Evolutionary conservation across 805 yeast genomes (phyloP), one percentile per base, ranked within the genome.

Genomic region (Sugiyamaella qingdaonensis): DNA sequence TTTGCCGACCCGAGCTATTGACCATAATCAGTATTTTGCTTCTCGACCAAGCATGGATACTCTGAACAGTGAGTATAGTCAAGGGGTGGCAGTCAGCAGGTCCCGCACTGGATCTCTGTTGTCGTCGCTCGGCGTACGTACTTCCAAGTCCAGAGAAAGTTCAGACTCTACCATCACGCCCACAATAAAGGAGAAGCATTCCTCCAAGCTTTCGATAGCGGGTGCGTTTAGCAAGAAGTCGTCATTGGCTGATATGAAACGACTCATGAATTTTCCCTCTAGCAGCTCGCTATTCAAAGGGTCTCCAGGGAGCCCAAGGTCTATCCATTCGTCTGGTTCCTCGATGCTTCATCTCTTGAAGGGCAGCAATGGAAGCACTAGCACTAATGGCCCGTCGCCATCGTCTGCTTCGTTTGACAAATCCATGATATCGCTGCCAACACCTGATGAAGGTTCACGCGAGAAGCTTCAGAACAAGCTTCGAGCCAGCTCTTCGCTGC

Each of bases 391-490:
- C 27, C 35, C 10, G 13, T 52, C 52, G 2, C 42, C 48, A 19
- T 29, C 43, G 13, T 39, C 43, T n/a, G 24, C 42, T 13, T 4
- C 32, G 16, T 58, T 67, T 45, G 72, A 68, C 50, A 72, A 71
- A 53, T 61, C 70, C 7, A 72, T 71, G 68, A 82, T 83, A 13
- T 82, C 87, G 2, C 66, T 80, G 52, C 88, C 88, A 0, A 73
- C 78, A 2, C 82, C 85, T 5, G 80, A 78, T 53, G 78, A 76
- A 36, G 75, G 74, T 10, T 77, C 86, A 13, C 72, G 81, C 34
- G 81, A 77, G 55, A 82, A 80, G 56, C 69, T 83, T 49, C 74
- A 76, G 57, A 73, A 74, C 54, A 83, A 79, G 59, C 67, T 83
- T 46, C 74, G 74, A 58, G 79, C 78, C 52, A 76, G 80, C 29